Evolutionary conservation across 1,284 basidiomycete species (phyloP).

Genomic region (Pulchroboletus neoregius): DNA sequence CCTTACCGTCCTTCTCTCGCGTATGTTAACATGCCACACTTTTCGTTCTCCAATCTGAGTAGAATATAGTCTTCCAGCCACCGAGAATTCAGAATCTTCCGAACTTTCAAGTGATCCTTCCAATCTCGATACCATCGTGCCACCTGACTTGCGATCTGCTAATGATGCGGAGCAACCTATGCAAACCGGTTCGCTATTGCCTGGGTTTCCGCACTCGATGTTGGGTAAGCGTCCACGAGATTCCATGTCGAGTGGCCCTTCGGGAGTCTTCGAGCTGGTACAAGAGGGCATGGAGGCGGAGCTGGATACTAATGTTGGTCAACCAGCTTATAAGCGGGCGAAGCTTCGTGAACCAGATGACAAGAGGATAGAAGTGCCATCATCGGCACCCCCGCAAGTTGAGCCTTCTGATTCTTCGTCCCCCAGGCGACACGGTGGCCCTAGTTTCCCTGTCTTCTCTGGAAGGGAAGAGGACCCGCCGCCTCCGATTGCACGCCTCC

Average conservation of each 20-base stretch:
- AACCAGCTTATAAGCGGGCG: slow-evolving; percentile 52
- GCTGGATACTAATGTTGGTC: slow-evolving; percentile 35
- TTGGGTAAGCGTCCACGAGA: slow-evolving; percentile 63
- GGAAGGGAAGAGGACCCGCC: slow-evolving; percentile 44
- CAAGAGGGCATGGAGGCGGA: slow-evolving; percentile 39
- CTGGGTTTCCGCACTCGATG: slow-evolving; percentile 40
- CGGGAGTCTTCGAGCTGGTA: slow-evolving; percentile 41
- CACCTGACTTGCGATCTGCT: slow-evolving; percentile 19
- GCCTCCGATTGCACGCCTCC: slow-evolving; percentile 48
- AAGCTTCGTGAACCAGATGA: slow-evolving; percentile 31
- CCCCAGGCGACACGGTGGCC: slow-evolving; percentile 20
- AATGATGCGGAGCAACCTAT: slow-evolving; percentile 21
- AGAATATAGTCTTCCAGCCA: slow-evolving; percentile 19
- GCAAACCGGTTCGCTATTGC: slow-evolving; percentile 31
- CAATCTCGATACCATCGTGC: slow-evolving; percentile 15
- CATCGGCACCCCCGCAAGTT: slow-evolving; percentile 6
- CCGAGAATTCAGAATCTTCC: slow-evolving; percentile 19
- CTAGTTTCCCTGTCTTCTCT: slow-evolving; percentile 43
- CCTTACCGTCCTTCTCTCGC: slow-evolving; percentile 26
- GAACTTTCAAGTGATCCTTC: slow-evolving; percentile 24
- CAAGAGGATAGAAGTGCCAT: slow-evolving; percentile 5
- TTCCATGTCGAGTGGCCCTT: slow-evolving; percentile 39
- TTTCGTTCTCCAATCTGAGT: slow-evolving; percentile 9
- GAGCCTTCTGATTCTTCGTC: slow-evolving; percentile 5
- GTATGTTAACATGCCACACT: slow-evolving; percentile 20